Evolutionary conservation across 2,329 filamentous ascomycete genomes (phyloP), one percentile per base, ranked within the genome.

Genomic region (Penicillium glabrum): DNA sequence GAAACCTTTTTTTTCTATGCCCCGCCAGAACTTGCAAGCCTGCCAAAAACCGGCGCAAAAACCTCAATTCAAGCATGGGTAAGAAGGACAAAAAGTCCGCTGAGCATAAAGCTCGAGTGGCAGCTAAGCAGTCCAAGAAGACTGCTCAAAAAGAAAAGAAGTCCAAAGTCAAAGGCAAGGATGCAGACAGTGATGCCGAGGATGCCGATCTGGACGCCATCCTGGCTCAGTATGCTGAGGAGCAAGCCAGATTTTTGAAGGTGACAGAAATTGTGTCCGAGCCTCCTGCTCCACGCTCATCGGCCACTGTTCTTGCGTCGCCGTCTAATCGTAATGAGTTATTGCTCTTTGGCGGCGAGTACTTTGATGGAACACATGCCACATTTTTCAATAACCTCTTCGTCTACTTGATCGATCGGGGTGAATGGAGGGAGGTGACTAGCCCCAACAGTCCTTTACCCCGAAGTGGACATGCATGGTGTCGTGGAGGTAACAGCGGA

Each of bases 161-260:
- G 75, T 81, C 84, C 67, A 92, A 93, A 74, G 80, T 81, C 14
- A 85, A 90, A 64, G 87, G 72, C 41, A 66, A 69, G 47, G 79
- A 91, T 73, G 89, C 89, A 27, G 93, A 93, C 73, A 93, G 90
- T 70, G 93, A 97, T 72, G 90, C 84, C 47, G 93, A 98, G 73
- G 93, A 97, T 67, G 87, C 95, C 14, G 95, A 98, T 75, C 84
- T 99, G 37, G 95, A 99, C 71, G 88, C 89, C 46, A 93, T 99
- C 45, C 86, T 99, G 27, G 93, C 93, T 46, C 91, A 96, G 73
- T 98, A 96, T 76, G 90, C 90, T 65, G 90, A 90, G 71, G 89
- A 92, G 75, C 95, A 99, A 79, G 93, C 96, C 69, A 89, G 90
- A 69, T 97, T 96, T 71, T 85, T 95, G 67, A 96, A 96, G 76